Evolutionary conservation across 306 rosid genomes (phyloP), one percentile per base, ranked within the genome.

Genomic region (Biancaea sappan): DNA sequence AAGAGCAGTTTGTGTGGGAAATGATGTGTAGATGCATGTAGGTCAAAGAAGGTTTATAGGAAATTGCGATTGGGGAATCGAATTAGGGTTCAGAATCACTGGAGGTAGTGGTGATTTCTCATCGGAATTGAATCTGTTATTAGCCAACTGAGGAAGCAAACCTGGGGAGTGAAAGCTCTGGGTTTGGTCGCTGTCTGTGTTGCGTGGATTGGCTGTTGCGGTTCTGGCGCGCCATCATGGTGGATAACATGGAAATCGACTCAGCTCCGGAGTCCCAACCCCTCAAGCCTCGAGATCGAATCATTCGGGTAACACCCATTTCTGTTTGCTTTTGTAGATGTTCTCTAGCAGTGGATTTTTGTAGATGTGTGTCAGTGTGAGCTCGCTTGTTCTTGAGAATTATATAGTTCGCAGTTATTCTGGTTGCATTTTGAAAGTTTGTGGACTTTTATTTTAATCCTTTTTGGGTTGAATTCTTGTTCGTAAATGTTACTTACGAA

Each of bases 181-280:
- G 86, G 53, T 71, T 81, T 56, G 56, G 85, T 74, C 82, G 82
- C 77, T 94, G 87, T 71, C 79, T 85, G 69, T 62, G 86, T 69
- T 85, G 87, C 74, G 74, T 50, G 35, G 90, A 80, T 84, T 89
- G 79, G 82, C 41, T 86, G 71, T 60, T 69, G 79, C 83, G 92
- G 29, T 82, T 77, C 75, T 85, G 83, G 78, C 85, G 88, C 77
- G 80, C 80, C 48, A 31, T 73, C 59, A 73, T 85, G 86, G 88
- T 78, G 11, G 88, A 85, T 15, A 76, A 80, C 50, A 92, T 92
- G 98, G 96, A 92, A 40, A 79, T 87, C 75, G 92, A 92, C 77
- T 71, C 85, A 1, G 73, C 90, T 61, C 32, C 87, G 8, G 87
- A 83, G 26, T 79, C 86, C 5, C 70, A 70, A 19, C 44, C 81